These are phyloP conservation scores for Geotrichum ghanense DNA, from an alignment of 805 yeast genomes.

Conservation along the genomic window DNA sequence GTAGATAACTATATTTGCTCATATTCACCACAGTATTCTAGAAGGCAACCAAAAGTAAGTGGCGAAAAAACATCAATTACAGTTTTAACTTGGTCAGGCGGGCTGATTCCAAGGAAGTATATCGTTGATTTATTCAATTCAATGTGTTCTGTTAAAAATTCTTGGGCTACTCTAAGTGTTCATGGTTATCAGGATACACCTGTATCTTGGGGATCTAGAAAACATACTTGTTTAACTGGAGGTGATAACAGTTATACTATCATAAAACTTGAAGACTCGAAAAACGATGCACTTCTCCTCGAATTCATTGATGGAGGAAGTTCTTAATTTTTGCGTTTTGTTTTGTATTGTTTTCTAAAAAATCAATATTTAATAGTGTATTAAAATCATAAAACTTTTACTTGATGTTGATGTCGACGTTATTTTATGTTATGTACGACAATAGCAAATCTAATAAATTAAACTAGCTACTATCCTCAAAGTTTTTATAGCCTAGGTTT, in stretches of 20 bases:
- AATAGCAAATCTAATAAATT: too few species aligned
- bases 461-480: too few species aligned
- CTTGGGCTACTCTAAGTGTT: slow-evolving; percentile 12
- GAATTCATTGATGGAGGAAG: background rate
- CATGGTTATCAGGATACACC: slow-evolving; percentile 16
- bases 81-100: slow-evolving; percentile 6
- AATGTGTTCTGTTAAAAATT: background rate
- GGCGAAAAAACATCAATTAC: too few species aligned
- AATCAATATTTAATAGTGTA: too few species aligned
- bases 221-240: slow-evolving; percentile 12
- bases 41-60: background rate
- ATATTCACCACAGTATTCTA: slow-evolving; percentile 7
- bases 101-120: slow-evolving; percentile 3
- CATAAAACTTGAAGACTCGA: background rate
- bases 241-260: slow-evolving; percentile 16
- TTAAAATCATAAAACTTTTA: too few species aligned
- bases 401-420: too few species aligned
- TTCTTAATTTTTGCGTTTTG: too few species aligned
- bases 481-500: too few species aligned
- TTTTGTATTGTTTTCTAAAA: too few species aligned
- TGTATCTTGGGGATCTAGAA: slow-evolving; percentile 14
- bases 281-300: background rate
- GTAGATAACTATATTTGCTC: slow-evolving; percentile 11
- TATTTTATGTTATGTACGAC: too few species aligned
- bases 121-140: background rate